These are phyloP conservation scores for Croton laevigatus DNA, from an alignment of 441 rosid genomes.

Conservation along the genomic window DNA sequence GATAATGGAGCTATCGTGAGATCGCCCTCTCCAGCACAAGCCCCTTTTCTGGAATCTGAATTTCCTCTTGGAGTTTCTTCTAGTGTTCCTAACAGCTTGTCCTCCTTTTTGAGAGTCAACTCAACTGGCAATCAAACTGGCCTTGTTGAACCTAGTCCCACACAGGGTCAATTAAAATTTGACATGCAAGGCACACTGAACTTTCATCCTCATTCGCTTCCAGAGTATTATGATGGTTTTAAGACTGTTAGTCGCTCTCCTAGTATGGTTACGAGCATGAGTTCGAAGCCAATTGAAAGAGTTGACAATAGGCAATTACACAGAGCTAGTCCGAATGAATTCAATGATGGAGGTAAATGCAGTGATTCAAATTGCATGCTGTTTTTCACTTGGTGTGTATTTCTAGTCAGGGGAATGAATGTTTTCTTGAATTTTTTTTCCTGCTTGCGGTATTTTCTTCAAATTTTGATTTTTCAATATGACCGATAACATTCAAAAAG, in stretches of 20 bases:
- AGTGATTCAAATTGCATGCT: conserved; percentile 7
- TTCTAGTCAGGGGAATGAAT: neutral
- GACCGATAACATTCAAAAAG: neutral
- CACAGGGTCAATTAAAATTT: conserved; percentile 33
- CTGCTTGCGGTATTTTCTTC: neutral
- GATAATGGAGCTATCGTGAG: conserved; percentile 35
- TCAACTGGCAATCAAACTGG: conserved; percentile 38
- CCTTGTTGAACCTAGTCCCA: conserved; percentile 34
- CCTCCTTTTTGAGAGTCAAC: conserved; percentile 42
- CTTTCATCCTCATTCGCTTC: conserved; percentile 48
- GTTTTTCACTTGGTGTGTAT: conserved; percentile 3
- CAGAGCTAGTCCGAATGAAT: conserved; percentile 34
- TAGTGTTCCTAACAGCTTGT: conserved; percentile 44
- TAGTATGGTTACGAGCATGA: conserved; percentile 29
- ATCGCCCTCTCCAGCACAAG: conserved; percentile 28
- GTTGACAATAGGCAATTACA: conserved; percentile 32
- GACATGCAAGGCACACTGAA: conserved; percentile 31
- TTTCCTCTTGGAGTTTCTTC: conserved; percentile 49
- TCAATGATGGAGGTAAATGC: conserved; percentile 42
- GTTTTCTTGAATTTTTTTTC: neutral
- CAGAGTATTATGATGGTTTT: conserved; percentile 49
- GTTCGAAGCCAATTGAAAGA: conserved; percentile 38
- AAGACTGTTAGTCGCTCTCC: conserved; percentile 32
- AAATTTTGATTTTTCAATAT: neutral
- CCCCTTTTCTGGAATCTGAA: conserved; percentile 36